These are phyloP conservation scores for Torulaspora microellipsoides DNA, from an alignment of 805 yeast species.

Conservation along the genomic window DNA sequence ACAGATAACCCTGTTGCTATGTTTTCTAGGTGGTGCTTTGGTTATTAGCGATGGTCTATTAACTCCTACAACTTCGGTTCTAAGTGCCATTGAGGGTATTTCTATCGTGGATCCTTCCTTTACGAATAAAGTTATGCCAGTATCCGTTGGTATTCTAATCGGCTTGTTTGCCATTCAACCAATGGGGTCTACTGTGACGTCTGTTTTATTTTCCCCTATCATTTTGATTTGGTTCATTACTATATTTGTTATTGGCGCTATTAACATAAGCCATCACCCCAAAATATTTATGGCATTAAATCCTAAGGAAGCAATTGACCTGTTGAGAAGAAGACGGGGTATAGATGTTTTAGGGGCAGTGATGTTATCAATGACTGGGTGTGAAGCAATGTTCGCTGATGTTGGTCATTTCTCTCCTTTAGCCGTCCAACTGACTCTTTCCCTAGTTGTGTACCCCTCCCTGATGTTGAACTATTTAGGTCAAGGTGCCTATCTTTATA, in stretches of 20 bases:
- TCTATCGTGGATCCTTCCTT: conserved; percentile 48
- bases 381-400: conserved; percentile 64
- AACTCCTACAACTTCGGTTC: conserved; percentile 60
- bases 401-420: conserved; percentile 50
- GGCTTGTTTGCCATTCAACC: conserved; percentile 44
- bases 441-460: conserved; percentile 47
- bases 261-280: conserved; percentile 42
- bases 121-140: conserved; percentile 40
- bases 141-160: conserved; percentile 46
- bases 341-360: conserved; percentile 46
- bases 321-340: conserved; percentile 36
- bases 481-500: conserved; percentile 47
- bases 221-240: conserved; percentile 48
- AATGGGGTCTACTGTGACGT: conserved; percentile 47
- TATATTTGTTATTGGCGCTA: conserved; percentile 43
- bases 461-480: conserved; percentile 53
- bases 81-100: conserved; percentile 54
- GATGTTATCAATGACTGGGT: conserved; percentile 53
- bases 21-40: conserved; percentile 53
- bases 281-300: conserved; percentile 44
- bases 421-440: conserved; percentile 46
- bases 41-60: conserved; percentile 57
- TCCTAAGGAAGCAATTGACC: conserved; percentile 49
- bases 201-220: conserved; percentile 50
- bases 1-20: conserved; percentile 25